Conservation (phyloP, 768 basidiomycete genomes). For the Antrodiella citrinella region DNA sequence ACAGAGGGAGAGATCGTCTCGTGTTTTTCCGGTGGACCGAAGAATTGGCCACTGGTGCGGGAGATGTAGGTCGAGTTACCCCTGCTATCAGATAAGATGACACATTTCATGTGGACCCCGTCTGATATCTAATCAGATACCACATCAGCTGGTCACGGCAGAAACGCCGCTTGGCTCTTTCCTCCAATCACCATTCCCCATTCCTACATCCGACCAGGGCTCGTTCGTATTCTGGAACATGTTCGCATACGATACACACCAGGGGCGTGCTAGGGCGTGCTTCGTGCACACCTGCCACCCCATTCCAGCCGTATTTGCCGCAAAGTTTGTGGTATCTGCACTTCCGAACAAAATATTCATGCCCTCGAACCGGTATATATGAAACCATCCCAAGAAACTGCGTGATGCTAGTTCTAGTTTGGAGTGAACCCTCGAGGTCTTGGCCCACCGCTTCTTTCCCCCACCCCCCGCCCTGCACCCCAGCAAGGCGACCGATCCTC, state of each 20-base stretch:
- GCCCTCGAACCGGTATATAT: background rate
- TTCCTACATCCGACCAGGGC: background rate
- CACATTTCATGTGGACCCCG: background rate
- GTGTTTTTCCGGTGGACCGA: background rate
- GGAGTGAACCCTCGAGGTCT: background rate
- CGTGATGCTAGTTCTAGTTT: background rate
- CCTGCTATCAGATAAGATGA: background rate
- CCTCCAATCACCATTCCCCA: background rate
- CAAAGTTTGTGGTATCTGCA: background rate
- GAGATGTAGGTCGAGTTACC: background rate
- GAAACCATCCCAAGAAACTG: background rate
- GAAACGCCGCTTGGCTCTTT: background rate
- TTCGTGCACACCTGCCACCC: too few species aligned
- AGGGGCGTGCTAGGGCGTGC: background rate
- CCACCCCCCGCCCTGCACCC: background rate
- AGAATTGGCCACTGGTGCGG: background rate
- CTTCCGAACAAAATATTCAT: background rate
- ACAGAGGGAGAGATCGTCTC: too few species aligned
- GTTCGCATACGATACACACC: background rate
- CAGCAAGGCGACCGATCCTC: background rate
- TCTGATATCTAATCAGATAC: background rate
- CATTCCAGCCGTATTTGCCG: background rate
- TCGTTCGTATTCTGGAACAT: background rate
- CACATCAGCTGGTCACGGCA: background rate
- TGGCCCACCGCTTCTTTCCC: background rate